phyloP scores from a whole-genome alignment of 768 basidiomycete genomes.

The Lactifluus volemus region DNA sequence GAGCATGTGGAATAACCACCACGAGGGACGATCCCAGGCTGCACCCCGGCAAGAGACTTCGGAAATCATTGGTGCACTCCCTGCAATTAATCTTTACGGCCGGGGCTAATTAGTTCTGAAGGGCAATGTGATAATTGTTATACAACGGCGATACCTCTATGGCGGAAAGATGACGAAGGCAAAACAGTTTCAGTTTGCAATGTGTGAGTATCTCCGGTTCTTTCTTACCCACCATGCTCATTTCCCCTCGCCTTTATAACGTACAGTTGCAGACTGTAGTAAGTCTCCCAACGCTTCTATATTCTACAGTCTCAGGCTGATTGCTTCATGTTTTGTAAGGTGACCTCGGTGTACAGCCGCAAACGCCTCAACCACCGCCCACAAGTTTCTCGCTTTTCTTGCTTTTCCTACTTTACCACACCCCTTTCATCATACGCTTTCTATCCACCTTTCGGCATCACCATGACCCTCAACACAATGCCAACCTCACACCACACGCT shows the following conservation, averaged over 20 bases:
- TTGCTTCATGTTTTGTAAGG: background rate
- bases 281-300: slow-evolving; percentile 23
- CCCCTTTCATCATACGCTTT: too few relatives aligned
- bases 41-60: slow-evolving; percentile 60
- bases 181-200: slow-evolving; percentile 89
- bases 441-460: too few relatives aligned
- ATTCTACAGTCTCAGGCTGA: background rate
- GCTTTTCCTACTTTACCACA: too few relatives aligned
- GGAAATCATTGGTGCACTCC: slow-evolving; percentile 57
- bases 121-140: slow-evolving; percentile 89
- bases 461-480: too few relatives aligned
- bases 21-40: slow-evolving; percentile 57
- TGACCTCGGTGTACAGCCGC: too few relatives aligned
- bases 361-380: too few relatives aligned
- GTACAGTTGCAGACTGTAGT: slow-evolving; percentile 69
- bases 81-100: background rate
- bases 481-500: too few relatives aligned
- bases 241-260: background rate
- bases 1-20: slow-evolving; percentile 72
- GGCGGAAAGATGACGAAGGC: slow-evolving; percentile 88
- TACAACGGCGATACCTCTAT: slow-evolving; percentile 81
- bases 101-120: background rate
- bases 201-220: slow-evolving; percentile 45
- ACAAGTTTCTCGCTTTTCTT: too few relatives aligned
- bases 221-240: background rate